Evolutionary conservation across 2,329 filamentous ascomycete genomes (phyloP), one percentile per base, ranked within the genome.

Genomic region (Rhinocladiella mackenziei): DNA sequence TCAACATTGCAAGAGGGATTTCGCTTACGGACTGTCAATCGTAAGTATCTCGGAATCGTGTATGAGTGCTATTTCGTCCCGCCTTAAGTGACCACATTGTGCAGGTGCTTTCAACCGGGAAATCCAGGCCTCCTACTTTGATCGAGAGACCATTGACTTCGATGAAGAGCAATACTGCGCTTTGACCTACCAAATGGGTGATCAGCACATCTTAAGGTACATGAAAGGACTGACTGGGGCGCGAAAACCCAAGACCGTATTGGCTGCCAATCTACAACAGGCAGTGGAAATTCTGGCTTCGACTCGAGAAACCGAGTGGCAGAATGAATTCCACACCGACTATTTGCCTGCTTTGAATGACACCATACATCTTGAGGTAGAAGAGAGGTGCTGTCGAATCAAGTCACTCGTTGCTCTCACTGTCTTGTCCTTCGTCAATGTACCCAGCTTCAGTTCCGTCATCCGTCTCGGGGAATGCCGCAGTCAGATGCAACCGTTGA

Each of bases 41-140:
- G 38, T 41, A 19, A 26, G 38, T 41, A 2, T 11, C 17, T 13
- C 15, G 4, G 14, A 33, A 17, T 17, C n/a, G n/a, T 11, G 22
- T 13, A 7, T 11, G 5, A 6, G 4, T 4, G 11, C 11, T 10
- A 2, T 6, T 11, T 15, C 10, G n/a, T 10, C 14, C n/a, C 18
- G 7, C 17, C 2, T 10, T 25, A 6, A 30, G 8, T 41, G 22
- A 41, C 38, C 36, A 17, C 25, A 5, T 31, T n/a, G 19, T 8
- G 18, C 28, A 43, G 40, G 25, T 17, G 18, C 37, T 3, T 43
- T 35, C 31, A 17, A 43, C 28, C 40, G 18, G n/a, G 32, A 43
- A 30, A 31, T 43, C 14, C 40, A 43, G 13, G 31, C 32, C 7
- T 22, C 32, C 8, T 43, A 36, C 23, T 43, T 43, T 30, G 40